Base-by-base conservation (phyloP, 139 green algal species). In the Limnomonas spitsbergensis region DNA sequence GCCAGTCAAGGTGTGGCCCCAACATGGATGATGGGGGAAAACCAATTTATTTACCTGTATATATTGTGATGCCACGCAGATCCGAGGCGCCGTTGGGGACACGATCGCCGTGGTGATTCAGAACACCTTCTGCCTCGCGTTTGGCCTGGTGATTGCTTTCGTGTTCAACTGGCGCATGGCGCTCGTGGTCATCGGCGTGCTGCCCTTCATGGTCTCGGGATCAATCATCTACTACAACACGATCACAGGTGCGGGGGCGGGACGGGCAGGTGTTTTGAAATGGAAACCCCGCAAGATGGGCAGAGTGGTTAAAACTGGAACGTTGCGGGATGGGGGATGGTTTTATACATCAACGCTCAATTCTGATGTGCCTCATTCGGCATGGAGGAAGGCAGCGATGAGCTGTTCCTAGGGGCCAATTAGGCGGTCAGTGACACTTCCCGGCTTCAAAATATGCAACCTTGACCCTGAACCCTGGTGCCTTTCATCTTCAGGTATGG, bases 151-250 rank as follows among this genome's bases (percentile, higher is more conserved):
- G 2, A 71, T 92, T 47, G 82, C 90, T 7, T 93, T 95, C 69
- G 80, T 85, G 35, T 83, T 85, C 66, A 73, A 82, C 70, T 97
- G 91, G 91, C 85, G 89, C 66, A 90, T 96, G 86, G 90, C 92
- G 52, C 83, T 95, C 42, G 87, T 97, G 1, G 81, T 94, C 27
- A 52, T 69, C n/a, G 87, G 83, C 4, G 66, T 53, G 29, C 66
- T 95, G 39, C 93, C 93, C 0, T 56, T 96, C 38, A 77, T 96
- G n/a, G 52, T 76, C 39, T 29, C 52, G 2, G 77, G 40, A 31
- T 40, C 38, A n/a, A 38, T 70, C 40, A 76, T 81, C 42, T 70
- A 81, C 66, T 73, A 76, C 52, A 80, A 78, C 36, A 82, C 82
- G 40, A 82, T 88, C 36, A n/a, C 78, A 61, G 47, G 47, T 61